Conservation (phyloP, 495 filamentous ascomycete species). For the Lophium mytilinum region DNA sequence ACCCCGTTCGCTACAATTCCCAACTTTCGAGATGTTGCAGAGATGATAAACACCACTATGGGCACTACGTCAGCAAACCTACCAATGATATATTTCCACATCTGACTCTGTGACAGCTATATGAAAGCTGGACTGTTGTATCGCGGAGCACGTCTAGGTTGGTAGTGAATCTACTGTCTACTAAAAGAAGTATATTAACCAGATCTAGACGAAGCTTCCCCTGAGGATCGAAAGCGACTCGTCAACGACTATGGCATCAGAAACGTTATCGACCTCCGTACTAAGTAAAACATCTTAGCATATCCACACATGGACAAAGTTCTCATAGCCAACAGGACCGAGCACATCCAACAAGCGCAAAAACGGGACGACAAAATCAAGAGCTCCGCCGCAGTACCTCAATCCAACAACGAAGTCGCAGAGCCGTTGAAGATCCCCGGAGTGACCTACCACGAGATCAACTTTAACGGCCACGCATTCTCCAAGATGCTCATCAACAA, state of each 20-base stretch:
- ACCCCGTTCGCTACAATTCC: slow-evolving; percentile 54
- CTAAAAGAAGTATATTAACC: neutral
- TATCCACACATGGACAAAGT: neutral
- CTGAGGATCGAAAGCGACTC: slow-evolving; percentile 51
- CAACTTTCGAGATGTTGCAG: slow-evolving; percentile 83
- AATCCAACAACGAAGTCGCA: slow-evolving; percentile 39
- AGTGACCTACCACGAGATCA: slow-evolving; percentile 53
- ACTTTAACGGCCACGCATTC: slow-evolving; percentile 65
- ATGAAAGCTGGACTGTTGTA: slow-evolving; percentile 62
- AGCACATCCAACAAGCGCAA: slow-evolving; percentile 60
- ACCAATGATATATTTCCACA: neutral
- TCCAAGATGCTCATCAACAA: slow-evolving; percentile 58
- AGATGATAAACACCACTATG: slow-evolving; percentile 54
- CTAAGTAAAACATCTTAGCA: slow-evolving; percentile 43
- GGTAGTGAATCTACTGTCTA: slow-evolving; percentile 11
- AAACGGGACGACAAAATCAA: slow-evolving; percentile 48
- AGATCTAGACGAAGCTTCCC: slow-evolving; percentile 57
- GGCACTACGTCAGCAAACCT: slow-evolving; percentile 42
- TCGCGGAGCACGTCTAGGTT: slow-evolving; percentile 64
- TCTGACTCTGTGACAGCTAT: slow-evolving; percentile 36
- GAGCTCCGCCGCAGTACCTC: slow-evolving; percentile 29
- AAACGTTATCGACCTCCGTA: slow-evolving; percentile 70
- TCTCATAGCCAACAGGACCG: slow-evolving; percentile 45
- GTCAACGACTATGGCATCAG: slow-evolving; percentile 54
- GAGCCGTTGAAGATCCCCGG: slow-evolving; percentile 50